Conservation (phyloP, 208 protist genomes). For the Trypanosoma brucei region DNA sequence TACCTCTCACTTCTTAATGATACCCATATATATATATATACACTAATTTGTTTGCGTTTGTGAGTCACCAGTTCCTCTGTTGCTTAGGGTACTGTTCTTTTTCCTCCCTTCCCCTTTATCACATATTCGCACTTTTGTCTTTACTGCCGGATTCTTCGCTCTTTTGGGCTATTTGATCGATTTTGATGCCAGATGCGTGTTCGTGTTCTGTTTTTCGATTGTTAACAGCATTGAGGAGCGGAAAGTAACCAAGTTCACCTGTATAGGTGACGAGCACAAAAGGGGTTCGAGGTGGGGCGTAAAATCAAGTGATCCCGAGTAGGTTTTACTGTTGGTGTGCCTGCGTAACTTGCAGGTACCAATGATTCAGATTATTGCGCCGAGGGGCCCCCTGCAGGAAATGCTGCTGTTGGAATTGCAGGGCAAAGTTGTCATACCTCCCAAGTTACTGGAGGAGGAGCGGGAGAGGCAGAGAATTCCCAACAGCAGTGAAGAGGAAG, state of each 20-base stretch:
- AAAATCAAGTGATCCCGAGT: background rate
- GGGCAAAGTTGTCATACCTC: constrained; percentile 45
- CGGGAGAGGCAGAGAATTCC: constrained; percentile 10
- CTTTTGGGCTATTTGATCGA: background rate
- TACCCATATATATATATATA: too few species aligned
- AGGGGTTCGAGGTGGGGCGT: too few species aligned
- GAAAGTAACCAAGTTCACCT: too few species aligned
- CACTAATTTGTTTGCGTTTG: too few species aligned
- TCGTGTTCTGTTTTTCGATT: background rate
- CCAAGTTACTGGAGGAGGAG: constrained; percentile 22
- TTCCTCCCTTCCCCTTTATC: background rate
- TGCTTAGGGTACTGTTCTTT: background rate
- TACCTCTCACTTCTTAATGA: too few species aligned
- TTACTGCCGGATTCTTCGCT: background rate
- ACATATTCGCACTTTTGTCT: background rate
- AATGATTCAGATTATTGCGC: constrained; percentile 62
- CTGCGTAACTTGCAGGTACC: background rate
- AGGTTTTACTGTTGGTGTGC: background rate
- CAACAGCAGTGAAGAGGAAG: background rate
- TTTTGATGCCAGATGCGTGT: background rate
- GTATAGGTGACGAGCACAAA: too few species aligned
- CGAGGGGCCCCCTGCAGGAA: constrained; percentile 24
- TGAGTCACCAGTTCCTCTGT: too few species aligned
- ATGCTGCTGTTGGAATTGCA: constrained; percentile 77
- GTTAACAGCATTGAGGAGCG: too few species aligned